Conservation (phyloP, 2,329 filamentous ascomycete genomes). For the Fusarium mangiferae region DNA sequence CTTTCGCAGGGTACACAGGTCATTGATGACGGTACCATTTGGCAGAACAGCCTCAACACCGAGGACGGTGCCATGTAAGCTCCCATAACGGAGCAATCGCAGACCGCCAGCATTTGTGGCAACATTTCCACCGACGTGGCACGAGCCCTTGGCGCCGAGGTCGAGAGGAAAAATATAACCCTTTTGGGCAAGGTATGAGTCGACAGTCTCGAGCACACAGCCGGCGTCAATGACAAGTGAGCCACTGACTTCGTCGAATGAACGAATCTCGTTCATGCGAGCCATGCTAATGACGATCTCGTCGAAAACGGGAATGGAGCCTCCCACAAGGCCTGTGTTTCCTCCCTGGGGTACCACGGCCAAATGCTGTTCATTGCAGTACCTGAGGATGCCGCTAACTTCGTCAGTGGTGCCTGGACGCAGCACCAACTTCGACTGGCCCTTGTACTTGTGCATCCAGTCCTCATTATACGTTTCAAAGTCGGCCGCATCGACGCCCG, state of each 20-base stretch:
- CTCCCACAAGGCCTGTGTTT: conserved; percentile 95
- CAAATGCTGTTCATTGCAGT: conserved; percentile 93
- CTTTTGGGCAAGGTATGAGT: conserved; percentile 84
- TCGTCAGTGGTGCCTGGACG: conserved; percentile 87
- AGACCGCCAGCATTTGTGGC: conserved; percentile 95
- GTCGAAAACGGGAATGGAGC: conserved; percentile 96
- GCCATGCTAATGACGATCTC: conserved; percentile 94
- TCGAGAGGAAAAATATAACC: conserved; percentile 95
- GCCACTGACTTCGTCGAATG: conserved; percentile 93
- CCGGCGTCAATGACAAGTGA: conserved; percentile 91
- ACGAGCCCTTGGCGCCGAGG: conserved; percentile 96
- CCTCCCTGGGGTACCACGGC: conserved; percentile 97
- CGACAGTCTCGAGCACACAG: conserved; percentile 87
- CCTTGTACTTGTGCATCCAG: conserved; percentile 99
- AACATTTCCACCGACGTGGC: conserved; percentile 95
- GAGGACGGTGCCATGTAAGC: conserved; percentile 90
- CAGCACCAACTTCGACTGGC: conserved; percentile 86
- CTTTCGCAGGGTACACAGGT: conserved; percentile 88
- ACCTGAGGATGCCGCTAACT: conserved; percentile 89
- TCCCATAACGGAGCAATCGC: conserved; percentile 90
- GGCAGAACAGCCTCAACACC: conserved; percentile 94
- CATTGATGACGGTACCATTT: conserved; percentile 90
- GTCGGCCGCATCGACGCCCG: conserved; percentile 76
- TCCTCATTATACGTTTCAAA: conserved; percentile 94
- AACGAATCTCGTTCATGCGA: conserved; percentile 90